Conservation (phyloP, 2,329 filamentous ascomycete species). For the Fusarium transvaalense region DNA sequence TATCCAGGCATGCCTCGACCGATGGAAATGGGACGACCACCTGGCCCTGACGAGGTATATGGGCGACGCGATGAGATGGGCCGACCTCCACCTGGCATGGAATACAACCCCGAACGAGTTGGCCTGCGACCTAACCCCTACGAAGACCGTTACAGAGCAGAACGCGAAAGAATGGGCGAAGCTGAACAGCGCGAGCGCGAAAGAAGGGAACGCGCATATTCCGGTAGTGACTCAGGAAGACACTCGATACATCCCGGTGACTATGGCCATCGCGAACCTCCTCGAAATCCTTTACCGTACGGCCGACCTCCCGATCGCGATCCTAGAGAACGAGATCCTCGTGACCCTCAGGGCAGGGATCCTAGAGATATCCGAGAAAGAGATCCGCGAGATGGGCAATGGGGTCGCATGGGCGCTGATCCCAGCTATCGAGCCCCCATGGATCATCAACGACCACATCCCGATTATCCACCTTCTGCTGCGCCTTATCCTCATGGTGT, state of each 20-base stretch:
- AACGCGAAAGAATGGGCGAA: conserved; percentile 62
- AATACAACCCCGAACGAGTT: conserved; percentile 67
- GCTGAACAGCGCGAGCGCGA: conserved; percentile 60
- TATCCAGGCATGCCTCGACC: conserved; percentile 61
- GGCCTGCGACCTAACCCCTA: conserved; percentile 59
- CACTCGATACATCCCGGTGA: conserved; percentile 55
- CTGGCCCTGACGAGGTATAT: conserved; percentile 59
- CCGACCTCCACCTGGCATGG: conserved; percentile 54
- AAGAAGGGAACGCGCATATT: conserved; percentile 62
- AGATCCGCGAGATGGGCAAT: conserved; percentile 53
- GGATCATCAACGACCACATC: conserved; percentile 59
- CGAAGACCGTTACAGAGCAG: conserved; percentile 67
- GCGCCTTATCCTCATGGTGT: conserved; percentile 54
- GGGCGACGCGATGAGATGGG: conserved; percentile 63
- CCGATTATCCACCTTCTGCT: conserved; percentile 62
- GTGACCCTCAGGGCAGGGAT: conserved; percentile 57
- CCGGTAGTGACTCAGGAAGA: conserved; percentile 61
- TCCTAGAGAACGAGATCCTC: conserved; percentile 53
- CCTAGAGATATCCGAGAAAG: conserved; percentile 53
- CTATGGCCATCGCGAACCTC: conserved; percentile 59
- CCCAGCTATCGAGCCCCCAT: conserved; percentile 53
- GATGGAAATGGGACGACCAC: conserved; percentile 60
- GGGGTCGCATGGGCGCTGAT: conserved; percentile 52
- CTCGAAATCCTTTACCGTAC: conserved; percentile 61
- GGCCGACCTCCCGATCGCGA: conserved; percentile 60